Evolutionary conservation across 2,329 filamentous ascomycete genomes (phyloP).

Genomic region (Orbilia ellipsospora): DNA sequence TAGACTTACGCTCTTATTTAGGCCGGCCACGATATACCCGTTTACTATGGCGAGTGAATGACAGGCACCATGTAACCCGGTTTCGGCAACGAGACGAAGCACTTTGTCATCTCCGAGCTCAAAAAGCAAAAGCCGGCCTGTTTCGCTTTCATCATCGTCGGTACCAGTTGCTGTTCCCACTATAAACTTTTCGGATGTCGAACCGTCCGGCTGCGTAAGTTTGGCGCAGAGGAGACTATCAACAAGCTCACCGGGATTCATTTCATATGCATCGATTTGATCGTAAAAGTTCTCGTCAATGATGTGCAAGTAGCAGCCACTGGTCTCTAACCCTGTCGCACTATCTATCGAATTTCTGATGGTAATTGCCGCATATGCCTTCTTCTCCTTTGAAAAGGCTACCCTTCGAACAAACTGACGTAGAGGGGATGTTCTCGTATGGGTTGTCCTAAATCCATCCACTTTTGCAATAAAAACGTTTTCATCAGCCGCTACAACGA

Average conservation of each 20-base stretch:
- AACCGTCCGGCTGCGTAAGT: slow-evolving; percentile 71
- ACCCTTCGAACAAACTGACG: slow-evolving; percentile 86
- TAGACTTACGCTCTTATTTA: slow-evolving; percentile 81
- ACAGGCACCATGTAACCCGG: slow-evolving; percentile 81
- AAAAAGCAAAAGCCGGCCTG: slow-evolving; percentile 84
- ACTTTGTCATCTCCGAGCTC: slow-evolving; percentile 81
- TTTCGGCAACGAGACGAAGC: slow-evolving; percentile 76
- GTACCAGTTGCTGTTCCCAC: slow-evolving; percentile 84
- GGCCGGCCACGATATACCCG: slow-evolving; percentile 81
- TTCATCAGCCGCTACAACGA: slow-evolving; percentile 80
- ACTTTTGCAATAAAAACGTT: slow-evolving; percentile 83
- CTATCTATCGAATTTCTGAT: slow-evolving; percentile 76
- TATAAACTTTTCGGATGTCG: slow-evolving; percentile 79
- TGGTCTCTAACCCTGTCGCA: slow-evolving; percentile 72
- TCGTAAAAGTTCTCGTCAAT: slow-evolving; percentile 92
- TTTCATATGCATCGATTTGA: slow-evolving; percentile 75
- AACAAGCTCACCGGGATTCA: slow-evolving; percentile 78
- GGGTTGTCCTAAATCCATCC: slow-evolving; percentile 85
- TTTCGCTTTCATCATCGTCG: slow-evolving; percentile 70
- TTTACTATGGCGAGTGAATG: slow-evolving; percentile 79
- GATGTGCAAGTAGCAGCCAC: slow-evolving; percentile 84
- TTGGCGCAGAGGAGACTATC: slow-evolving; percentile 85
- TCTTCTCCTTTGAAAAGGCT: slow-evolving; percentile 81
- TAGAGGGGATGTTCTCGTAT: slow-evolving; percentile 82
- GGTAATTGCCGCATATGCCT: slow-evolving; percentile 86